A percentile compares a stretch with the other conserved stretches of the same genome.
phyloP scores from a whole-genome alignment of 495 filamentous ascomycete genomes.

The Echria macrotheca region DNA sequence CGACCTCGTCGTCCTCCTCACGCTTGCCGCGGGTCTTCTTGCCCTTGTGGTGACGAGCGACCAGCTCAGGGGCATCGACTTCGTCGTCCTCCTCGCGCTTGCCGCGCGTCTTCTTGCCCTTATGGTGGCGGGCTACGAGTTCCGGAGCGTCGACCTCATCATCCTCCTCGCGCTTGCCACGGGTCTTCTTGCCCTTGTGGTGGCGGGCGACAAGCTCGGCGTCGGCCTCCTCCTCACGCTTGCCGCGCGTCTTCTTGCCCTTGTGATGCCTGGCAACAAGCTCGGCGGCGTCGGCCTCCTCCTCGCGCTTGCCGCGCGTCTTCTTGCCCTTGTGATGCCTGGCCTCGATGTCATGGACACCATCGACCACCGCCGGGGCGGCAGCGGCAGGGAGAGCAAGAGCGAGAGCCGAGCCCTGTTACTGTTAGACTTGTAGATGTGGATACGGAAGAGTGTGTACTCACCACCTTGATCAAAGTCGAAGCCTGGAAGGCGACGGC shows the following conservation, averaged over 20 bases:
- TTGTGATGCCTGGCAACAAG: constrained; percentile 14
- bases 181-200: constrained; percentile 11
- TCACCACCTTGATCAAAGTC: constrained; percentile 19
- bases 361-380: constrained; percentile 1
- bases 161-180: not conserved
- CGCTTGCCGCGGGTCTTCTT: constrained; percentile 13
- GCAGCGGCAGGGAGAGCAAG: constrained; percentile 13
- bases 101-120: constrained; percentile 17
- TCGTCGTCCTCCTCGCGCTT: constrained; percentile 5
- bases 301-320: not conserved
- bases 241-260: constrained; percentile 4
- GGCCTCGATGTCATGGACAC: constrained; percentile 11
- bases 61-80: constrained; percentile 9
- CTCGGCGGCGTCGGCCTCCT: constrained; percentile 12
- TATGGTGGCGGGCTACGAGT: constrained; percentile 22
- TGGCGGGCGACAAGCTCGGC: constrained; percentile 13
- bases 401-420: constrained; percentile 18
- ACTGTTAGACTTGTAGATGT: not conserved
- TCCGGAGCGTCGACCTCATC: not conserved
- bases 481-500: constrained; percentile 27
- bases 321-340: constrained; percentile 12
- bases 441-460: not conserved
- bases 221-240: not conserved
- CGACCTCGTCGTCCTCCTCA: not conserved
- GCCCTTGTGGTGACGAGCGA: constrained; percentile 13